phyloP scores from a whole-genome alignment of 208 protist species.

The Giardia muris region DNA sequence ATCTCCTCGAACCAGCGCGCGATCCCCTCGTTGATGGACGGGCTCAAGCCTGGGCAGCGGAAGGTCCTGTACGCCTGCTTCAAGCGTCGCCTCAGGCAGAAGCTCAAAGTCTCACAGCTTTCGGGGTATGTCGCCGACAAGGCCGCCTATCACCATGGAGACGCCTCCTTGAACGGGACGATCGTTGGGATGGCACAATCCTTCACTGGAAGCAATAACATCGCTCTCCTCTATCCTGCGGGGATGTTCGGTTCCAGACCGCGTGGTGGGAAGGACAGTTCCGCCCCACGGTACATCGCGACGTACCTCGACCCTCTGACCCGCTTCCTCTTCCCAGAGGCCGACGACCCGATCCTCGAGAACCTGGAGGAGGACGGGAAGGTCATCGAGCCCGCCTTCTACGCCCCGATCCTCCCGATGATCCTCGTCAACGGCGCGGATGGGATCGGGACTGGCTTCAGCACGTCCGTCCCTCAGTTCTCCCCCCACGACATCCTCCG shows the following conservation, averaged over 20 bases:
- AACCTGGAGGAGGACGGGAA: constrained; percentile 94
- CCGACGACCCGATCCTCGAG: constrained; percentile 77
- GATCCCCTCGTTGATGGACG: constrained; percentile 81
- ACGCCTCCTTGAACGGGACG: constrained; percentile 77
- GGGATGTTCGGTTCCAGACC: constrained; percentile 95
- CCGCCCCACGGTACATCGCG: constrained; percentile 93
- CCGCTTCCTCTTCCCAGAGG: constrained; percentile 62
- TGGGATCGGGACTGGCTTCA: constrained; percentile 98
- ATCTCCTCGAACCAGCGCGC: constrained; percentile 69
- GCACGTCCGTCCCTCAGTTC: constrained; percentile 84
- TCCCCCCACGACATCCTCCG: constrained; percentile 83
- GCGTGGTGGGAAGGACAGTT: constrained; percentile 90
- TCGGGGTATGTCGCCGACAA: constrained; percentile 94
- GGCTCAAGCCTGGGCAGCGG: constrained; percentile 94
- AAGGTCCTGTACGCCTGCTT: constrained; percentile 99
- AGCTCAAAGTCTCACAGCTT: constrained; percentile 91
- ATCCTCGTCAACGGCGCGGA: constrained; percentile 90
- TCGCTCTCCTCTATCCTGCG: constrained; percentile 81
- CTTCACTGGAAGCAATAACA: constrained; percentile 81
- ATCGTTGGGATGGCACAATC: constrained; percentile 94
- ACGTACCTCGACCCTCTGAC: constrained; percentile 78
- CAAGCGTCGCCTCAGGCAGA: constrained; percentile 81
- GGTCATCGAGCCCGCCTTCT: constrained; percentile 91
- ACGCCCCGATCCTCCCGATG: constrained; percentile 94
- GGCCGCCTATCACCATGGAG: constrained; percentile 98